phyloP scores from a whole-genome alignment of 179 eudicot genomes.

The Corrigiola litoralis region DNA sequence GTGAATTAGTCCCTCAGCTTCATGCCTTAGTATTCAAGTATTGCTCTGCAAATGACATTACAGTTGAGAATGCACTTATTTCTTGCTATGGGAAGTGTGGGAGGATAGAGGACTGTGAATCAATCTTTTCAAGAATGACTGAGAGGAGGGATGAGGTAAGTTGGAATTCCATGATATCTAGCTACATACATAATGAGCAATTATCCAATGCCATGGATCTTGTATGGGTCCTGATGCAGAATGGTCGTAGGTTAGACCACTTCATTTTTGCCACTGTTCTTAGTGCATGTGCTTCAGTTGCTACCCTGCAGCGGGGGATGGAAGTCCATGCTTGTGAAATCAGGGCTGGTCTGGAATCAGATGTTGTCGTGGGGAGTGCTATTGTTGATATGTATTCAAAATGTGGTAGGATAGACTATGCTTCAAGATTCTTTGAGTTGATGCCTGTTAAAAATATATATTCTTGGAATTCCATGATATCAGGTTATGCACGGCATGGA shows the following conservation, averaged over 20 bases:
- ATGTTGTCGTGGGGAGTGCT: constrained; percentile 78
- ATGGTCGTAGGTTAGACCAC: constrained; percentile 55
- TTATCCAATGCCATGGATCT: constrained; percentile 56
- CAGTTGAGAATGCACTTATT: constrained; percentile 58
- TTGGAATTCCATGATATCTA: constrained; percentile 82
- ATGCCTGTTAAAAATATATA: constrained; percentile 60
- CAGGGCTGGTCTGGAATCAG: constrained; percentile 62
- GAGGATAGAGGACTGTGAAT: constrained; percentile 51
- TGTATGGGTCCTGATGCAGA: constrained; percentile 57
- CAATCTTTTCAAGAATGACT: constrained; percentile 51
- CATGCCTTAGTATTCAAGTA: constrained; percentile 57
- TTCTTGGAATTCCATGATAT: constrained; percentile 83
- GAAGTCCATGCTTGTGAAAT: constrained; percentile 77
- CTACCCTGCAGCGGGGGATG: constrained; percentile 78
- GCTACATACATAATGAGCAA: constrained; percentile 60
- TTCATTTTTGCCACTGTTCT: constrained; percentile 71
- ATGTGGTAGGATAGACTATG: constrained; percentile 81
- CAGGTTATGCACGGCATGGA: constrained; percentile 78
- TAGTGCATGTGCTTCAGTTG: constrained; percentile 81
- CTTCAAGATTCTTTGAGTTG: constrained; percentile 47
- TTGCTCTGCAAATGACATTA: constrained; percentile 28
- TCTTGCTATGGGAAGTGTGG: constrained; percentile 74
- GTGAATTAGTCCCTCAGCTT: constrained; percentile 48
- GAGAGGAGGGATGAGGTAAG: constrained; percentile 58
- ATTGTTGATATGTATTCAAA: constrained; percentile 85